These are phyloP conservation scores for Linanthus parryae DNA, from an alignment of 148 eudicot genomes.

Conservation along the genomic window DNA sequence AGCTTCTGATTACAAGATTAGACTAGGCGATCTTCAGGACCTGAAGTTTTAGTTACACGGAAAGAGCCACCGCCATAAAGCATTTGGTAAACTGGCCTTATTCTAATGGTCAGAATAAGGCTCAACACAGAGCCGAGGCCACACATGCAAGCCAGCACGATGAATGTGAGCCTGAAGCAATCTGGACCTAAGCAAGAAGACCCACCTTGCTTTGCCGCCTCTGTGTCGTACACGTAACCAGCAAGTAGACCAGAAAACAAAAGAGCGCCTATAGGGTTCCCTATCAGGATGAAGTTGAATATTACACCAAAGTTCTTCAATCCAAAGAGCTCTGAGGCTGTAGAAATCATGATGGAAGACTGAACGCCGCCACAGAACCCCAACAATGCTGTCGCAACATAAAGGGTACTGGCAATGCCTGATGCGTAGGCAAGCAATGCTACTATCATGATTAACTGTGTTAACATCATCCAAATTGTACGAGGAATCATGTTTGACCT, in stretches of 20 bases:
- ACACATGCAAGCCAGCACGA: constrained; percentile 64
- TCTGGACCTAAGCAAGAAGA: constrained; percentile 62
- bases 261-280: constrained; percentile 85
- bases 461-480: constrained; percentile 74
- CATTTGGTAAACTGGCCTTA: constrained; percentile 82
- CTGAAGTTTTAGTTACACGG: constrained; percentile 42
- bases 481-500: constrained; percentile 77
- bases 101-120: constrained; percentile 58
- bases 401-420: constrained; percentile 60
- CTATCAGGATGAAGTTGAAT: constrained; percentile 75
- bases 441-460: constrained; percentile 65
- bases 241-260: constrained; percentile 83
- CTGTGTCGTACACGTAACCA: constrained; percentile 72
- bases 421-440: constrained; percentile 75
- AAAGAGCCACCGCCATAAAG: constrained; percentile 85
- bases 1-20: no score
- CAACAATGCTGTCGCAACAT: constrained; percentile 66
- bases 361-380: constrained; percentile 92
- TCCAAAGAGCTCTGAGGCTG: constrained; percentile 87
- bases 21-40: no score
- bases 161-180: constrained; percentile 83
- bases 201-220: constrained; percentile 62
- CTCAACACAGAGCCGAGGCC: constrained; percentile 69
- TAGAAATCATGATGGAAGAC: constrained; percentile 87
- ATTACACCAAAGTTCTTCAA: constrained; percentile 81